These are phyloP conservation scores for Rubia peregrina DNA, from an alignment of 305 asterid genomes.

Conservation along the genomic window DNA sequence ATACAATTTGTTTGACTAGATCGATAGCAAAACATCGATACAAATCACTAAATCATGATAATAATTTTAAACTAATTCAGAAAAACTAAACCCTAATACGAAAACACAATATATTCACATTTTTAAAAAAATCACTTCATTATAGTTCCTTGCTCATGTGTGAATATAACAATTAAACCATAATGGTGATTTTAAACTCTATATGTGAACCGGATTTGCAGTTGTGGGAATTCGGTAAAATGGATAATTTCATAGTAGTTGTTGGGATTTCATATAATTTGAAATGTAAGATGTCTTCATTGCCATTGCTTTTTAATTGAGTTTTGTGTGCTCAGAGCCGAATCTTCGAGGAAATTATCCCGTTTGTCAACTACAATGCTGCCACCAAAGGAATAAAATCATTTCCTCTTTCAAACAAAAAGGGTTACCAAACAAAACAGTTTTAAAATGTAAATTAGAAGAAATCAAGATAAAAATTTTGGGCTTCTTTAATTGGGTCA, in stretches of 20 bases:
- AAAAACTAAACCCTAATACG: no score
- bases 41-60: no score
- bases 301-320: constrained; percentile 9
- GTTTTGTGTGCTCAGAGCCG: neutral
- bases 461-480: no score
- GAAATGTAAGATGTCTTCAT: neutral
- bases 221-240: neutral
- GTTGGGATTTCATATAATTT: neutral
- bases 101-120: no score
- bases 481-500: no score
- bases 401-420: neutral
- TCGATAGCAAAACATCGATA: no score
- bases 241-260: neutral
- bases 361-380: neutral
- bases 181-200: neutral
- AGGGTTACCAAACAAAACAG: no score
- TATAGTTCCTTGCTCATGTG: no score
- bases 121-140: no score
- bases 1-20: no score
- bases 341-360: constrained; percentile 9
- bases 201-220: neutral
- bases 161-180: neutral
- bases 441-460: no score
- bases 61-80: no score
- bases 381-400: neutral